Evolutionary conservation across 148 eudicot species (phyloP).

Genomic region (Rhododendron williamsianum): DNA sequence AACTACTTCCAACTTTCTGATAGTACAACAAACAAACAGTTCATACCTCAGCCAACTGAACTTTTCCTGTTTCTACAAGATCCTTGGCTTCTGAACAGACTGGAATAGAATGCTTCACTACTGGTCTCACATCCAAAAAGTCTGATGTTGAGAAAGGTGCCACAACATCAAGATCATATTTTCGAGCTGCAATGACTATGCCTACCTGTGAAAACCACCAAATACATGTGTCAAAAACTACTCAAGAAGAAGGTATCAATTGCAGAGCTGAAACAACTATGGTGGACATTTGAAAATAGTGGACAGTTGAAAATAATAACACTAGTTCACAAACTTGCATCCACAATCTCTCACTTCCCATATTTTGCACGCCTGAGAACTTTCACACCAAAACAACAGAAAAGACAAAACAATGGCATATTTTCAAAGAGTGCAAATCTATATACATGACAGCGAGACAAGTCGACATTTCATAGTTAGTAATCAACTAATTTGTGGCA

Average conservation of each 20-base stretch:
- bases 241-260: not conserved
- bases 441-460: not conserved
- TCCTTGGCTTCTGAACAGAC: slow-evolving; percentile 89
- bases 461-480: not conserved
- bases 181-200: slow-evolving; percentile 67
- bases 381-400: not conserved
- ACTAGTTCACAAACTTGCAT: not conserved
- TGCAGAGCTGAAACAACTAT: not conserved
- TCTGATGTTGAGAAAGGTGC: slow-evolving; percentile 77
- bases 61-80: slow-evolving; percentile 91
- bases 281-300: not conserved
- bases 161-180: slow-evolving; percentile 65
- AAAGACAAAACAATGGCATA: not conserved
- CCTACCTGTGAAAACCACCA: slow-evolving; percentile 58
- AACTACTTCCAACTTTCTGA: not conserved
- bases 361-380: not conserved
- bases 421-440: not conserved
- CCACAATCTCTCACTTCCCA: not conserved
- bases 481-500: not conserved
- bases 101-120: slow-evolving; percentile 90
- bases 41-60: slow-evolving; percentile 87
- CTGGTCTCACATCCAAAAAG: slow-evolving; percentile 78
- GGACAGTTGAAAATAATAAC: not conserved
- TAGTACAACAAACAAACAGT: not conserved
- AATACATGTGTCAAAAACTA: not conserved